Percentiles rank a stretch among this genome's conserved stretches.
These are phyloP conservation scores for Caloboletus firmus DNA, from an alignment of 1,284 basidiomycete genomes.

Conservation along the genomic window DNA sequence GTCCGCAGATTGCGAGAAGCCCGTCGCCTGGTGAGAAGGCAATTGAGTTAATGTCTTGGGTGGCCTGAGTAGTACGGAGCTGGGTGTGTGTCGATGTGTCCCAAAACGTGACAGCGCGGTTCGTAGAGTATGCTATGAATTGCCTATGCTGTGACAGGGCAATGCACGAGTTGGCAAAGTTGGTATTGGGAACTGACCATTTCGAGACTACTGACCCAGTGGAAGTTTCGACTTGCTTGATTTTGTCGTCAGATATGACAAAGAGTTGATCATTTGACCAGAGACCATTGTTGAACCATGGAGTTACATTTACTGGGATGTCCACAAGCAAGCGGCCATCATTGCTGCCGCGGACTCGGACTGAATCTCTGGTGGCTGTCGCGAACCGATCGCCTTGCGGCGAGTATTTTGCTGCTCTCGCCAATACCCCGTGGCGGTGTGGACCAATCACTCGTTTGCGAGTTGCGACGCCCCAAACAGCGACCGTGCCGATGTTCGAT, in stretches of 20 bases:
- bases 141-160: not conserved
- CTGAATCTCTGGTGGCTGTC: not conserved
- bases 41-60: too few relatives aligned
- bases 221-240: not conserved
- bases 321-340: too few relatives aligned
- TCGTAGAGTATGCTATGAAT: not conserved
- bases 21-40: too few relatives aligned
- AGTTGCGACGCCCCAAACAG: not conserved
- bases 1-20: too few relatives aligned
- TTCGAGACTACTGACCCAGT: not conserved
- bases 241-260: not conserved
- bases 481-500: not conserved
- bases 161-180: not conserved
- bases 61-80: not conserved
- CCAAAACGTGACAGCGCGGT: not conserved
- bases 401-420: not conserved
- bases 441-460: not conserved
- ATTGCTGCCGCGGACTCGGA: too few relatives aligned
- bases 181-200: not conserved
- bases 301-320: not conserved
- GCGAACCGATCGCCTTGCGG: not conserved
- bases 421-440: not conserved
- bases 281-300: not conserved
- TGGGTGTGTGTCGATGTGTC: not conserved
- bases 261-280: not conserved